Evolutionary conservation across 2,329 filamentous ascomycete species (phyloP), one percentile per base, ranked within the genome.

Genomic region (Ceratocystis albifundus): DNA sequence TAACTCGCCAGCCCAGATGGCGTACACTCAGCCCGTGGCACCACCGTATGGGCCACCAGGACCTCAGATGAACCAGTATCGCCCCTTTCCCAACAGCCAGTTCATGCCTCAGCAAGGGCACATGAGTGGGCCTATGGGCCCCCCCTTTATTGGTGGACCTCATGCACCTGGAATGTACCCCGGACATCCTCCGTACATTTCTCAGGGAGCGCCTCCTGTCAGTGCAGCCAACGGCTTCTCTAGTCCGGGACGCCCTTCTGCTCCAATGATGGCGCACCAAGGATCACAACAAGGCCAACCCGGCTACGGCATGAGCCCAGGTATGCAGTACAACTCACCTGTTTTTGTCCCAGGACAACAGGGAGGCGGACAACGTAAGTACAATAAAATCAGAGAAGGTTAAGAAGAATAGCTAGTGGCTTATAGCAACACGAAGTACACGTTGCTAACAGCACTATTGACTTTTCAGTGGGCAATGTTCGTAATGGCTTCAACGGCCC

Each of bases 241-340:
- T n/a, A 96, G 93, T 73, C 93, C 93, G 0, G 86, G 90, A 66
- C 84, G 91, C 61, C 86, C 87, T 32, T 74, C 79, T 22, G 90
- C 94, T 12, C 87, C 90, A 1, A 90, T 95, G 86, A 97, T 97
- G 93, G 89, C 87, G 72, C 92, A 92, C 70, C 90, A 96, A 77
- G 90, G 90, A 66, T 96, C 92, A 32, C 93, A 96, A 72, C 92
- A 96, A 74, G 91, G 92, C 50, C 90, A 95, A 73, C 85, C 78
- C 72, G 84, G 80, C 77, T 92, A 83, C 79, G 88, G 83, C 69
- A 89, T 92, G 86, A 88, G 86, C 71, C 87, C 87, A 55, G 86
- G 80, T 65, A 82, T 87, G 75, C 87, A 87, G 73, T 89, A 88
- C 72, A 88, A 86, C 72, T 88, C 90, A 73, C 88, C 88, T 46